A percentile compares a stretch with the other conserved stretches of the same genome.
Evolutionary conservation across 2,329 filamentous ascomycete genomes (phyloP).

Genomic region (Falciphora oryzae): DNA sequence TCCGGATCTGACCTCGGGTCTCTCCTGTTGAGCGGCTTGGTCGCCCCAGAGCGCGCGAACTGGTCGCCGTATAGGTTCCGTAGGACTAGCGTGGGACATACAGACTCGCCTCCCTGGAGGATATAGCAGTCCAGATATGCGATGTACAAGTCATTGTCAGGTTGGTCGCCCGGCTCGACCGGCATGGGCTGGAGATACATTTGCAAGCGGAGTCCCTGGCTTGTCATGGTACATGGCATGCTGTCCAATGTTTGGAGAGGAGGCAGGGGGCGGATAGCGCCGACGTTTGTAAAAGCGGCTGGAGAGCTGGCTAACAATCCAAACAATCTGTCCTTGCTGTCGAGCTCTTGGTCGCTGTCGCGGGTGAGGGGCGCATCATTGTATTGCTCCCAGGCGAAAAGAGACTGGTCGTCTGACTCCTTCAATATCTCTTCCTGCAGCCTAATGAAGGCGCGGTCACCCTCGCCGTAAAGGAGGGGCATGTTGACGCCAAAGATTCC

Average conservation of each 20-base stretch:
- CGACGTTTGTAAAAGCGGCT: conserved; percentile 28
- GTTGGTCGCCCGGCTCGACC: not conserved
- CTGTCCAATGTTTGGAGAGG: conserved; percentile 26
- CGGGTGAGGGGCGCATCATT: not conserved
- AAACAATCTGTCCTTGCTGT: conserved; percentile 3
- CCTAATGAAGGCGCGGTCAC: conserved; percentile 16
- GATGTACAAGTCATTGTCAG: conserved; percentile 16
- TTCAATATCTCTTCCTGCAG: conserved; percentile 21
- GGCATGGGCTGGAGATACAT: conserved; percentile 15
- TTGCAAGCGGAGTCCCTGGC: conserved; percentile 22
- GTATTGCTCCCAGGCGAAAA: conserved; percentile 8
- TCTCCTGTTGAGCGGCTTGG: not conserved
- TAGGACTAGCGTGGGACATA: conserved; percentile 26
- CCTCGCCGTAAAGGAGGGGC: conserved; percentile 23
- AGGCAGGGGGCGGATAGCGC: conserved; percentile 24
- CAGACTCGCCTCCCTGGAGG: conserved; percentile 22
- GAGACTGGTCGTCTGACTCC: conserved; percentile 9
- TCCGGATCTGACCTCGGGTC: not conserved
- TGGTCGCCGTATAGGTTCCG: conserved; percentile 21
- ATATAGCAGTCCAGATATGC: conserved; percentile 28
- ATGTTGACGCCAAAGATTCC: conserved; percentile 23
- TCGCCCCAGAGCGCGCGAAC: conserved; percentile 20
- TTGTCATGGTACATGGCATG: conserved; percentile 22
- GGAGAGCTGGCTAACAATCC: conserved; percentile 40
- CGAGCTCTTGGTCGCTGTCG: not conserved